phyloP scores from a whole-genome alignment of 805 yeast species.

The Clavispora fructus region DNA sequence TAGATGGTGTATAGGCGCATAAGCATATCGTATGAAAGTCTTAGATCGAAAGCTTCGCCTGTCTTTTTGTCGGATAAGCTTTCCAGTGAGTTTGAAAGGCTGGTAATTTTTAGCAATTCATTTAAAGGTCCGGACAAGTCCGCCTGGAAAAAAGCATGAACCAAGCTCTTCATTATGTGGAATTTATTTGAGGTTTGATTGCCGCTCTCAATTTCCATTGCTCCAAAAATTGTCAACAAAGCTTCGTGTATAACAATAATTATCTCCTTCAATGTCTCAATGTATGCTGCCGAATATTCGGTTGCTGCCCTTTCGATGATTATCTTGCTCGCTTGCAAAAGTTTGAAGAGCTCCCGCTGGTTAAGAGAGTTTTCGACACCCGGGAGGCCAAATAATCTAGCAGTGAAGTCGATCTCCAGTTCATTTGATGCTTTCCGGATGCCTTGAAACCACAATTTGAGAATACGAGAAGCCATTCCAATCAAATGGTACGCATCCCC shows the following conservation, averaged over 20 bases:
- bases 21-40: slow-evolving; percentile 23
- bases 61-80: slow-evolving; percentile 1
- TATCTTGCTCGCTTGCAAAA: slow-evolving; percentile 16
- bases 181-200: slow-evolving; percentile 11
- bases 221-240: slow-evolving; percentile 16
- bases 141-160: slow-evolving; percentile 19
- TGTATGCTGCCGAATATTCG: slow-evolving; percentile 6
- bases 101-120: slow-evolving; percentile 14
- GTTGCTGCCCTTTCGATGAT: slow-evolving; percentile 13
- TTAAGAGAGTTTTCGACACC: slow-evolving; percentile 11
- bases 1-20: slow-evolving; percentile 21
- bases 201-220: slow-evolving; percentile 11
- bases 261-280: slow-evolving; percentile 21
- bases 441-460: slow-evolving; percentile 20
- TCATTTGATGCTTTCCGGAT: slow-evolving; percentile 7
- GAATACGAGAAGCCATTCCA: slow-evolving; percentile 8
- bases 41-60: slow-evolving; percentile 10
- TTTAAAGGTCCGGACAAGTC: slow-evolving; percentile 19
- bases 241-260: slow-evolving; percentile 23
- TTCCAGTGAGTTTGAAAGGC: not conserved
- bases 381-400: slow-evolving; percentile 17
- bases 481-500: slow-evolving; percentile 4
- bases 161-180: slow-evolving; percentile 17
- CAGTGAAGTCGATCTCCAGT: slow-evolving; percentile 8
- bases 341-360: slow-evolving; percentile 10